Conservation (phyloP, 2,329 filamentous ascomycete genomes). For the Aspergillus alliaceus region DNA sequence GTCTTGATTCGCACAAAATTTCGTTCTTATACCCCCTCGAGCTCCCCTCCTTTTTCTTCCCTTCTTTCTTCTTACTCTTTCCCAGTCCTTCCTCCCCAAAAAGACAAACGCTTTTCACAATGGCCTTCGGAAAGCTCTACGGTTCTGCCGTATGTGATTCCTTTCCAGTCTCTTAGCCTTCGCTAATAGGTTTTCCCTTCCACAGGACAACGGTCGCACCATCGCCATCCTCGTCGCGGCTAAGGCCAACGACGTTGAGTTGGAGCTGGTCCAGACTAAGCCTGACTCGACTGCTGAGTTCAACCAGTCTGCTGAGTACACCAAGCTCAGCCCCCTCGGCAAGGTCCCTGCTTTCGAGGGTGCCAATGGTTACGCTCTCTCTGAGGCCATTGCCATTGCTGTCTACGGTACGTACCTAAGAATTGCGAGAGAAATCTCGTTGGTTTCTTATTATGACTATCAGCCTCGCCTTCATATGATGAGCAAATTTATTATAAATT, state of each 20-base stretch:
- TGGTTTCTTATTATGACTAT: conserved; percentile 12
- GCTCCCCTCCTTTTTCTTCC: conserved; percentile 22
- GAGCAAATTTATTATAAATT: conserved; percentile 66
- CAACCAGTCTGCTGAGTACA: conserved; percentile 71
- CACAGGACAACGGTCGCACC: conserved; percentile 83
- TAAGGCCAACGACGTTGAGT: conserved; percentile 93
- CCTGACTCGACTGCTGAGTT: conserved; percentile 55
- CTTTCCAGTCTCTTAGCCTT: not conserved
- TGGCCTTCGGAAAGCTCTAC: conserved; percentile 98
- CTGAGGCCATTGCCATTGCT: conserved; percentile 89
- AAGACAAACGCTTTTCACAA: conserved; percentile 53
- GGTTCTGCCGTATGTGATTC: conserved; percentile 67
- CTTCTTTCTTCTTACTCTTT: conserved; percentile 9
- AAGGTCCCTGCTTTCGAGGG: conserved; percentile 93
- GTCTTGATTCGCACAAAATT: conserved; percentile 31
- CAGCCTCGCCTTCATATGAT: conserved; percentile 52
- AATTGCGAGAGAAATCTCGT: not conserved
- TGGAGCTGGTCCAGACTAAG: conserved; percentile 74
- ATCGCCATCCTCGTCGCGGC: conserved; percentile 87
- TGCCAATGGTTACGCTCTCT: conserved; percentile 84
- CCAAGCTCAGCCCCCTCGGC: conserved; percentile 80
- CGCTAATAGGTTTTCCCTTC: conserved; percentile 10
- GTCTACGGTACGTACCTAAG: conserved; percentile 86
- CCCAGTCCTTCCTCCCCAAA: not conserved
- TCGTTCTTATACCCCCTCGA: conserved; percentile 14